Percentiles rank a stretch among this genome's conserved stretches.
phyloP scores from a whole-genome alignment of 148 eudicot species.

The Camellia sinensis region DNA sequence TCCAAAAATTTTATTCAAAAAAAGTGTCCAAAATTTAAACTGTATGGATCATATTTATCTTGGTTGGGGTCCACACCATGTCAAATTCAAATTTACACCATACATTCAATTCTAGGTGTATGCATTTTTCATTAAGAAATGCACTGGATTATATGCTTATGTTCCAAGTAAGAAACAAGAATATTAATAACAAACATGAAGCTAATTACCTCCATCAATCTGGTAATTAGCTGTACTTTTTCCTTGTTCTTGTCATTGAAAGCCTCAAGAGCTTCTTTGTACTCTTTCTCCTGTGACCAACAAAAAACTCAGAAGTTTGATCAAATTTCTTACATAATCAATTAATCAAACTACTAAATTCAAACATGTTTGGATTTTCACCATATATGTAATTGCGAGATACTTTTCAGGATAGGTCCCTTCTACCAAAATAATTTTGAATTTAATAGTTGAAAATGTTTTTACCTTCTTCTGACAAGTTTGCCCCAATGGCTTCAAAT shows the following conservation, averaged over 20 bases:
- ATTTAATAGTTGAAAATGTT: not conserved
- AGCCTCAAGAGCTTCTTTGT: slow-evolving; percentile 80
- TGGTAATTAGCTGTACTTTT: slow-evolving; percentile 76
- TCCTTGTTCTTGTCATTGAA: slow-evolving; percentile 95
- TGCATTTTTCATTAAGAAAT: not conserved
- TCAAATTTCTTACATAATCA: not conserved
- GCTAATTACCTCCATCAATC: slow-evolving; percentile 74
- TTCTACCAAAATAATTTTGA: not conserved
- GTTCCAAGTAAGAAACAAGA: not conserved
- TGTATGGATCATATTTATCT: too few species aligned
- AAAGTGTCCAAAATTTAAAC: too few species aligned
- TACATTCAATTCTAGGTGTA: too few species aligned
- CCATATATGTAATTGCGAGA: not conserved
- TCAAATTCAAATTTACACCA: too few species aligned
- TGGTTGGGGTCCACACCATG: too few species aligned
- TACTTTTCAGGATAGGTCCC: not conserved
- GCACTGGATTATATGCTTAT: not conserved
- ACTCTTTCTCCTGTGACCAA: slow-evolving; percentile 64
- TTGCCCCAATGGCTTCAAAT: slow-evolving; percentile 78
- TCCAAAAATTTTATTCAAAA: too few species aligned
- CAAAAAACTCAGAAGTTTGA: not conserved
- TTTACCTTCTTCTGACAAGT: slow-evolving; percentile 90
- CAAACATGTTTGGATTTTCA: too few species aligned
- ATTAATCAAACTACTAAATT: not conserved
- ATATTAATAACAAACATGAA: not conserved